Evolutionary conservation across 495 filamentous ascomycete genomes (phyloP), one percentile per base, ranked within the genome.

Genomic region (Rostrohypoxylon terebratum): DNA sequence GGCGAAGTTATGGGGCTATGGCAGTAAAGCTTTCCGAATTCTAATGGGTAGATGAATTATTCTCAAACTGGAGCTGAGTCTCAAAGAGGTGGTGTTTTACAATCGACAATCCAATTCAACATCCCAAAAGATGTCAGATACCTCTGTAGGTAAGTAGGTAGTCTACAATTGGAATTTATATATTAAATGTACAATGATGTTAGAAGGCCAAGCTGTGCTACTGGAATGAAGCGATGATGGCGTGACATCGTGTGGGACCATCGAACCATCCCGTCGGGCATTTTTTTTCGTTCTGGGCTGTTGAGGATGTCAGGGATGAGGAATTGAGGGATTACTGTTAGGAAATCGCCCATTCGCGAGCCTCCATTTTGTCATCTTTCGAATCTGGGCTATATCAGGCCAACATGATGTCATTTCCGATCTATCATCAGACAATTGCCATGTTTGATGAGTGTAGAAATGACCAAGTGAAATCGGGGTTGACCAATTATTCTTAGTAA

Each of bases 161-260:
- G 4, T n/a, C 11, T 44, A 42, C 20, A 59, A 18, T 25, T 25
- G 54, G 36, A 21, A 54, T 68, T 34, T 63, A 34, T 63, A 63
- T 51, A 20, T 23, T 23, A 21, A 36, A 44, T 65, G 54, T 57
- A 48, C 53, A 18, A 47, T 48, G 25, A 40, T 40, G 6, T 28
- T 28, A 28, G 6, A 59, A 51, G 58, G 7, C 9, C 8, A 4
- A 40, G 16, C 14, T 50, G 57, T 47, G 40, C 31, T 23, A 50
- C 47, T 47, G 48, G 31, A 51, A 57, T 73, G 65, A 68, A 68
- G 66, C 55, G 71, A 73, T 69, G 47, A 63, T 73, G 71, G 71
- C 20, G 60, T 69, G 71, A 73, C 57, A 62, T 73, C 40, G 71
- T 51, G 71, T 73, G 71, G 71, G 71, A 53, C 71, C 48, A 69